These are phyloP conservation scores for Trichosporon inkin DNA, from an alignment of 1,284 basidiomycete species.

Conservation along the genomic window DNA sequence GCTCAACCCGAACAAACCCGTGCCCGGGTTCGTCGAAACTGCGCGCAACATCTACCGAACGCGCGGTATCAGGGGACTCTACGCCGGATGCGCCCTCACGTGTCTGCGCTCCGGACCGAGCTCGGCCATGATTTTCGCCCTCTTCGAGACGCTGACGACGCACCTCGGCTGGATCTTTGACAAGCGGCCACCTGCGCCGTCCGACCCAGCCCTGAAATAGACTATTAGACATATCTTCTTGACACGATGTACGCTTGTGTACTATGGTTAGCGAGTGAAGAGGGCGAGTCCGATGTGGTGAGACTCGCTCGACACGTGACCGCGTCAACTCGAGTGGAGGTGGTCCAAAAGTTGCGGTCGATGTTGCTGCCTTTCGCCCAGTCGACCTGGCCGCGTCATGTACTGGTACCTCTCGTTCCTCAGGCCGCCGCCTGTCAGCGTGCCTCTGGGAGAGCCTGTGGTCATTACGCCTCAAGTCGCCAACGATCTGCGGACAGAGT, in stretches of 20 bases:
- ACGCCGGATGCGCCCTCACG: slow-evolving; percentile 94
- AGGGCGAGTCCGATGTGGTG: too few species aligned
- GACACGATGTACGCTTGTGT: not conserved
- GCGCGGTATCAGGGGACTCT: slow-evolving; percentile 78
- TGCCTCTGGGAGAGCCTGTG: slow-evolving; percentile 27
- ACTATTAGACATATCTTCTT: not conserved
- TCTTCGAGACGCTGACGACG: slow-evolving; percentile 68
- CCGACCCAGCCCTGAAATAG: not conserved
- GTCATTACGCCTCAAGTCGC: slow-evolving; percentile 50
- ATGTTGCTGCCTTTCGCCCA: not conserved
- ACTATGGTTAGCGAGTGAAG: not conserved
- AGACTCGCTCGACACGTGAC: too few species aligned
- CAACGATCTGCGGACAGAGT: slow-evolving; percentile 51
- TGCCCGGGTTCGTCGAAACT: slow-evolving; percentile 64
- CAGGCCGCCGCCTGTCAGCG: slow-evolving; percentile 44
- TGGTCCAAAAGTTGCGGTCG: slow-evolving; percentile 2
- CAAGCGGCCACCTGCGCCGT: not conserved
- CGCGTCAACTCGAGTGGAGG: not conserved
- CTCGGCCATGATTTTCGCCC: slow-evolving; percentile 84
- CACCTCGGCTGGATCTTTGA: slow-evolving; percentile 39
- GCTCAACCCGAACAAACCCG: slow-evolving; percentile 58
- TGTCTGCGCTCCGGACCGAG: slow-evolving; percentile 81
- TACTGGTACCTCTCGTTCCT: slow-evolving; percentile 52
- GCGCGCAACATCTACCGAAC: slow-evolving; percentile 68
- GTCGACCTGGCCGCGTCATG: slow-evolving; percentile 26